Base-by-base conservation (phyloP, 345 rosid species). In the Ceriops tagal region DNA sequence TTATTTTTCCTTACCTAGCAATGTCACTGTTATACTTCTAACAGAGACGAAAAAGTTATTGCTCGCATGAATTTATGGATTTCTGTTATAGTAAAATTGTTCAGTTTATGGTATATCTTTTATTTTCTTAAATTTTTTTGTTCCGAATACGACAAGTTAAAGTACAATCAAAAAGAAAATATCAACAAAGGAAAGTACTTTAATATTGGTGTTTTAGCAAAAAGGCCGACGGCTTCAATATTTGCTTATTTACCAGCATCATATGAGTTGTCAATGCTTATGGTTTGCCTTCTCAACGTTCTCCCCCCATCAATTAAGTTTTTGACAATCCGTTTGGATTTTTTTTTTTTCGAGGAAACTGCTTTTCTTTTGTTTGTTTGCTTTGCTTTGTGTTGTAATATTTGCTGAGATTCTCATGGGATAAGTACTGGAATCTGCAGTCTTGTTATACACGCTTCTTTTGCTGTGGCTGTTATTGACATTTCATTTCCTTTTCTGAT, bases 401-500 rank as follows among this genome's bases (percentile, higher is more conserved):
- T 34, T 67, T n/a, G 27, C 43, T 61, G 22, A 64, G 35, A n/a
- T 56, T 68, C 64, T 63, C 13, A 22, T 67, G 51, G 61, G 74
- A 67, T 66, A 73, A 16, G 22, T 66, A 21, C n/a, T 32, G 18
- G 34, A n/a, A 30, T 13, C 62, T 13, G 55, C 64, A 46, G 63
- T 68, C 58, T 73, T 68, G 55, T 28, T 20, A 5, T 67, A 24
- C 20, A 43, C 58, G 52, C 28, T 64, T 43, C 35, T 13, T 55
- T 65, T 61, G 31, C 58, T 57, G 39, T 64, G 63, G 30, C 49
- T 60, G 70, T 61, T 81, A 63, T 30, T 64, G 64, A 71, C 60
- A 52, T 26, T 64, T 81, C 61, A 47, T 58, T 6, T 67, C 11
- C 68, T 64, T 65, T 75, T 72, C 77, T 73, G 88, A 78, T 79